Base-by-base conservation (phyloP, 1,284 basidiomycete species). In the Ceratobasidium sp. region DNA sequence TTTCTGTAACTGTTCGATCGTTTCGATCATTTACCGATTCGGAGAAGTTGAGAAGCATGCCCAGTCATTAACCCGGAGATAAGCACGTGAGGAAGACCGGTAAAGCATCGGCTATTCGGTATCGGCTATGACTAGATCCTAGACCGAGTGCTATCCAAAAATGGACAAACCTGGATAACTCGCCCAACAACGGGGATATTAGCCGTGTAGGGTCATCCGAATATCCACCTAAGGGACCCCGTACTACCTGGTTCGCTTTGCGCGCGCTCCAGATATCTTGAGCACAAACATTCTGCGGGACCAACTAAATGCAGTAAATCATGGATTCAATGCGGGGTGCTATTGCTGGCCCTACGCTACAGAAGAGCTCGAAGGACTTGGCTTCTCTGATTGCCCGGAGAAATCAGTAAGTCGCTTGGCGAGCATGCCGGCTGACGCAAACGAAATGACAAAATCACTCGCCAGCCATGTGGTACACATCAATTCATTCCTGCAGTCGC, bases 321-420 rank as follows among this genome's bases (percentile, higher is more conserved):
- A 48, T 50, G 46, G 61, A 64, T 50, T 50, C 18, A 18, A 18
- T 36, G 41, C 23, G 26, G 30, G 26, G 28, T n/a, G 28, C 61
- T 23, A 34, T 12, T 48, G 30, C 32, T 26, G n/a, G 45, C 23
- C 21, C 34, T 60, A 60, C 18, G 32, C 41, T 26, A 39, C 10
- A 45, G 43, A 64, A 16, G 61, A 50, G 12, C 16, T n/a, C n/a
- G 55, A 57, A 36, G 16, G 21, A 57, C 30, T n/a, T 23, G 26
- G 16, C 53, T 57, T 34, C 53, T 39, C 53, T 21, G n/a, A 12
- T 53, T 34, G 16, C 32, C 36, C 62, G 62, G 48, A 67, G 48
- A 67, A 67, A 67, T 53, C 32, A 57, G 53, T 36, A 48, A 41
- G 18, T 65, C 50, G 62, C 48, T 34, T 67, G 34, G 48, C 28